Evolutionary conservation across 768 basidiomycete species (phyloP), one percentile per base, ranked within the genome.

Genomic region (Trametes punicea): DNA sequence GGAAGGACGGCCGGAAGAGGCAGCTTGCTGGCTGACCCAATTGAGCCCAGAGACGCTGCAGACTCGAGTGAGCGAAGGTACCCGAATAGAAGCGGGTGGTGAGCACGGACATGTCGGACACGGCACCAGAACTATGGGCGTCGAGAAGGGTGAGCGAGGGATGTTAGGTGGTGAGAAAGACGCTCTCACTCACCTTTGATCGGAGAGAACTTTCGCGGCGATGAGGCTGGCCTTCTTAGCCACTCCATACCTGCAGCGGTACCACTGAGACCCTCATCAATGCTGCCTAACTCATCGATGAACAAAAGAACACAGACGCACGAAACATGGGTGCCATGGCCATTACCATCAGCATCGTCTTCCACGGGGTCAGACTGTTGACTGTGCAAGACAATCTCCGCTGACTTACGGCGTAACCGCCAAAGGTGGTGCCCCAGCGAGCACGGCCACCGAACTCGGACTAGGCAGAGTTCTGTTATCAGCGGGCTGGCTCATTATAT

Each of bases 151-250:
- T 66, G 62, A 33, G 65, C 54, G 73, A 63, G 40, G 75, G 53
- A 5, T 71, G 72, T 6, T 65, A 64, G 39, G 74, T 63, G 44
- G 70, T 71, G 34, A 33, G 31, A 29, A 38, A 27, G 46, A 8
- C 20, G 16, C 11, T n/a, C 18, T 2, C 13, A 57, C 67, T 11
- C 50, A 73, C 67, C 74, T 74, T 23, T 45, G 41, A 50, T 74
- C 73, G 44, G 64, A 65, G 51, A 77, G 66, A 18, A 77, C 76
- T 59, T 77, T 78, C 51, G 78, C 74, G 2, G 75, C 74, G 53
- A 76, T 69, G 49, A 77, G 48, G 38, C 56, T 66, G 1, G 71
- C 74, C 15, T 45, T 52, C 62, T 73, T 69, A 0, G 68, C 67
- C 36, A 68, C 56, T 38, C 68, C 68, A 25, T 60, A 75, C 75